phyloP scores from a whole-genome alignment of 1,284 basidiomycete genomes.

The Cutaneotrichosporon arboriforme region DNA sequence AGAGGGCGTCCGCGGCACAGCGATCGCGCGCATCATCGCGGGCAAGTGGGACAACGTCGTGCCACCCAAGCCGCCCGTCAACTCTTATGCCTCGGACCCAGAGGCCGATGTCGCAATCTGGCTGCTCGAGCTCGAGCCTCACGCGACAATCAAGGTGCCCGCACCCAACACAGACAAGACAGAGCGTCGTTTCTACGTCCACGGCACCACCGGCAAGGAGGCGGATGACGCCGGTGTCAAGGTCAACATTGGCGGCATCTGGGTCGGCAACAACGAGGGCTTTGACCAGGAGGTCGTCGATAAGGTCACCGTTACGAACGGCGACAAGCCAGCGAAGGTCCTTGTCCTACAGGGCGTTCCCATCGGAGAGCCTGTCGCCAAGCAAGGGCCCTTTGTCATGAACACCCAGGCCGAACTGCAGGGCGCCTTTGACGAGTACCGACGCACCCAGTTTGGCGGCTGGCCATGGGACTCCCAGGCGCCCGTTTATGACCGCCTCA shows the following conservation, averaged over 20 bases:
- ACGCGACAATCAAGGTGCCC: conserved; percentile 12
- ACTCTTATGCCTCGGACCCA: conserved; percentile 13
- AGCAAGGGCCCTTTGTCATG: conserved; percentile 19
- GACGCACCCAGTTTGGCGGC: conserved; percentile 11
- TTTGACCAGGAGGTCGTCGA: conserved; percentile 4
- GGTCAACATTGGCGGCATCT: conserved; percentile 10
- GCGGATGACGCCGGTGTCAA: neutral
- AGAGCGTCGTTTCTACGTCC: conserved; percentile 15
- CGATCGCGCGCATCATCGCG: conserved; percentile 8
- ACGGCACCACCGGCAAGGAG: conserved; percentile 1
- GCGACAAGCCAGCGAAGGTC: conserved; percentile 1
- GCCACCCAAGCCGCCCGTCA: conserved; percentile 6
- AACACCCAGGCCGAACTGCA: conserved; percentile 16
- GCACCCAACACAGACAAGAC: conserved; percentile 8
- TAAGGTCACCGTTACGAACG: conserved; percentile 8
- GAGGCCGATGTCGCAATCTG: conserved; percentile 15
- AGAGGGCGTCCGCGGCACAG: conserved; percentile 6
- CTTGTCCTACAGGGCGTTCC: conserved; percentile 16
- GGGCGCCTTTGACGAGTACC: conserved; percentile 13
- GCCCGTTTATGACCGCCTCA: conserved; percentile 4
- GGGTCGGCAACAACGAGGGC: conserved; percentile 5
- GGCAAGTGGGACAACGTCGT: conserved; percentile 12
- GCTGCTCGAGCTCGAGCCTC: conserved; percentile 14
- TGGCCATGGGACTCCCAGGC: conserved; percentile 9
- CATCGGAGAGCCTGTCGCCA: conserved; percentile 16